phyloP scores from a whole-genome alignment of 2,329 filamentous ascomycete species.

The Aureobasidium sp. region DNA sequence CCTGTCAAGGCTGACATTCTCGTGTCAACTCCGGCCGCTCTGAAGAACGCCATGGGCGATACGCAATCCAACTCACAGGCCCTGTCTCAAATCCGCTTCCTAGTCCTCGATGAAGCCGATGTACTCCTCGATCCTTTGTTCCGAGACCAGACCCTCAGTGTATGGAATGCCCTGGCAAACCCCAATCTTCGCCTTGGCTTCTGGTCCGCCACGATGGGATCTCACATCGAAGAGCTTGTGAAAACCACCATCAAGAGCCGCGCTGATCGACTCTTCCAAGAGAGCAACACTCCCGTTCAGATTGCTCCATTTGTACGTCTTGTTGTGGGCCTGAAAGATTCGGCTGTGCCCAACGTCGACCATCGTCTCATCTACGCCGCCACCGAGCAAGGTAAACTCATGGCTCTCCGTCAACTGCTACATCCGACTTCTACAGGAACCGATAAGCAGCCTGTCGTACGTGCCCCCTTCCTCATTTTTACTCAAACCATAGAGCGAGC shows the following conservation, averaged over 20 bases:
- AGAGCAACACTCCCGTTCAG: neutral
- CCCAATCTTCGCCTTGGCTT: constrained; percentile 66
- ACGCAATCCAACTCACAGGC: constrained; percentile 33
- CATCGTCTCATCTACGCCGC: constrained; percentile 88
- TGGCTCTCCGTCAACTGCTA: constrained; percentile 81
- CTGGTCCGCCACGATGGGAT: constrained; percentile 97
- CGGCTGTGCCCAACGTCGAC: constrained; percentile 82
- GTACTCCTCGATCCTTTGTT: constrained; percentile 89
- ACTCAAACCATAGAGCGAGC: constrained; percentile 93
- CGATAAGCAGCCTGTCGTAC: constrained; percentile 50
- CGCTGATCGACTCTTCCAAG: constrained; percentile 28
- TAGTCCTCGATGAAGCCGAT: constrained; percentile 91
- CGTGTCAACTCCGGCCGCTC: constrained; percentile 69
- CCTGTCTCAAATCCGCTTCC: constrained; percentile 55
- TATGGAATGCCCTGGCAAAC: constrained; percentile 74
- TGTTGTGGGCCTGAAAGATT: constrained; percentile 94
- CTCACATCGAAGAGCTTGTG: constrained; percentile 76
- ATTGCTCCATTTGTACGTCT: constrained; percentile 61
- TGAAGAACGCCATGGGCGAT: constrained; percentile 63
- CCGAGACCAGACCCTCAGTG: constrained; percentile 73
- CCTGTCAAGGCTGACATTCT: constrained; percentile 57
- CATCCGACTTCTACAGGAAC: constrained; percentile 61
- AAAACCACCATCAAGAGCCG: constrained; percentile 58
- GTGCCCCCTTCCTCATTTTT: constrained; percentile 89
- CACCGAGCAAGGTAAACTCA: constrained; percentile 86